Percentiles rank a stretch among this genome's conserved stretches.
Evolutionary conservation across 1,284 basidiomycete species (phyloP).

Genomic region (Mrakiaceae sp.): DNA sequence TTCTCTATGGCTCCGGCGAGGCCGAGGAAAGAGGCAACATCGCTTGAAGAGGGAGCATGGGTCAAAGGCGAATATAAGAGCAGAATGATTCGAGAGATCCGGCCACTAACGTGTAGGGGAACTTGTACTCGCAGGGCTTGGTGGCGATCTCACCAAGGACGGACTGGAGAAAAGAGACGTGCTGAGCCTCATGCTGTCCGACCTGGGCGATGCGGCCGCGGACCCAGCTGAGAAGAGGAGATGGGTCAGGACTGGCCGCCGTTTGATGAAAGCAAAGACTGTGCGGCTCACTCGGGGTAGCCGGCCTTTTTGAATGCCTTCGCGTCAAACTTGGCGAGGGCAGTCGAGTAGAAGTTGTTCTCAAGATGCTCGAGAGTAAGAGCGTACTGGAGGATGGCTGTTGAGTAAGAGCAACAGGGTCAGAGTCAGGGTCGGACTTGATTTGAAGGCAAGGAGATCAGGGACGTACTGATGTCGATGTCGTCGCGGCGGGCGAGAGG

Average conservation of each 20-base stretch:
- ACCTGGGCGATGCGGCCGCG: slow-evolving; percentile 40
- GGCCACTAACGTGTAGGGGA: slow-evolving; percentile 25
- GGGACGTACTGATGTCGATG: background rate
- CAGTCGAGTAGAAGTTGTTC: slow-evolving; percentile 32
- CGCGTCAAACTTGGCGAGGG: slow-evolving; percentile 52
- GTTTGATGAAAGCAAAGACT: background rate
- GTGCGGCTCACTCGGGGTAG: slow-evolving; percentile 35
- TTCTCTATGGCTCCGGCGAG: slow-evolving; percentile 62
- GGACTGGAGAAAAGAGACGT: slow-evolving; percentile 40
- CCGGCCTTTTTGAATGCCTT: slow-evolving; percentile 58
- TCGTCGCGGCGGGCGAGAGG: background rate
- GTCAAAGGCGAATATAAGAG: slow-evolving; percentile 16
- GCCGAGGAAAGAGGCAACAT: slow-evolving; percentile 53
- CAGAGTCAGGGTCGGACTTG: background rate
- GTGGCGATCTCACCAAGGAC: slow-evolving; percentile 47
- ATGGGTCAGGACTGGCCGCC: background rate
- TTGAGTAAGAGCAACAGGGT: background rate
- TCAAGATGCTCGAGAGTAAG: slow-evolving; percentile 36
- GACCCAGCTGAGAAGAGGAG: background rate
- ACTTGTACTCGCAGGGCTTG: slow-evolving; percentile 26
- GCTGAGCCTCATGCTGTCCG: slow-evolving; percentile 46
- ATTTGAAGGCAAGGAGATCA: background rate
- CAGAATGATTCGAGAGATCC: background rate
- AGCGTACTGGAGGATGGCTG: slow-evolving; percentile 43
- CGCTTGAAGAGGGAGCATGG: slow-evolving; percentile 20